Base-by-base conservation (phyloP, 2,329 filamentous ascomycete species). In the Rutstroemia sp. region DNA sequence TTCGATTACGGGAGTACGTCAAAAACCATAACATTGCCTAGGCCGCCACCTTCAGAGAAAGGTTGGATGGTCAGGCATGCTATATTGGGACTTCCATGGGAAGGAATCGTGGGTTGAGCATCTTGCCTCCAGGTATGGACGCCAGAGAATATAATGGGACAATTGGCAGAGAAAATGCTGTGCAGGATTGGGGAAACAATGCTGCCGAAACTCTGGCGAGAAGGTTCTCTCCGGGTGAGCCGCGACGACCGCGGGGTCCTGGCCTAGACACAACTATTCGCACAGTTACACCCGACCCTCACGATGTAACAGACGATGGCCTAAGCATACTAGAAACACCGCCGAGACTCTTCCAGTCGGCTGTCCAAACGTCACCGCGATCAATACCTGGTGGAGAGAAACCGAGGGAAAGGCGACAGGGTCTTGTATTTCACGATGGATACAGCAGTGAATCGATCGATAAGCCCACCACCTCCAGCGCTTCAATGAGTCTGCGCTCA, bases 271-370 rank as follows among this genome's bases (percentile, higher is more conserved):
- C 69, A 61, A 80, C 79, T 47, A 80, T 86, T 65, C 82, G 86
- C 60, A 74, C 84, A 56, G 83, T 88, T 61, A 88, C 85, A 60
- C 84, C 86, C 62, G 86, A 89, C 45, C 72, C 71, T 44, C 45
- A 57, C 63, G 65, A 66, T 62, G 63, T 23, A 30, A 66, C 62
- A 59, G 59, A 63, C 54, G 57, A 48, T 48, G 58, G 36, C 46
- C 21, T 54, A 21, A 68, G 44, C 65, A 49, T 38, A 47, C n/a
- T 42, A 51, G 54, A 46, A 30, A 52, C 40, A 19, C 49, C 48
- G 6, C 48, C 48, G 12, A 47, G 34, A 19, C 40, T 48, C 42
- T 39, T 52, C n/a, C 30, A 30, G 4, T 55, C 56, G 12, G 75
- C 76, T 51, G 69, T 75, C 48, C 75, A 76, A 55, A 73, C 70